Percentiles rank a stretch among this genome's conserved stretches.
Conservation (phyloP, 148 eudicot species). For the Amaranthus hypochondriacus region DNA sequence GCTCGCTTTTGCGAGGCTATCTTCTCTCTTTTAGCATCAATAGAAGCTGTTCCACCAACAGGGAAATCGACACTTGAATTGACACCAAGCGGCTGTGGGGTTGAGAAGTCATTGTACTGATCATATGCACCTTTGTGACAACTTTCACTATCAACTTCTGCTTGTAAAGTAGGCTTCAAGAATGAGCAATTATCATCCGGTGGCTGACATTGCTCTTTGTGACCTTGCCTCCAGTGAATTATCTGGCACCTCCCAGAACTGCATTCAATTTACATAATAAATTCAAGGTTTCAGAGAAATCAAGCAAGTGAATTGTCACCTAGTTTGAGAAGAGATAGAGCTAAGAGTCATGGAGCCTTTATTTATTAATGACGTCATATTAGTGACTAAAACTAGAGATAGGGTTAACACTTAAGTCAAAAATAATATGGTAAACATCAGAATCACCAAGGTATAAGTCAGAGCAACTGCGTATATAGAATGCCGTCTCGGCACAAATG, state of each 20-base stretch:
- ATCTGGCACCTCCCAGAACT: slow-evolving; percentile 98
- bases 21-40: slow-evolving; percentile 31
- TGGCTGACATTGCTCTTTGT: slow-evolving; percentile 87
- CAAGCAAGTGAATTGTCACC: not conserved
- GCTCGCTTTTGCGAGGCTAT: slow-evolving; percentile 41
- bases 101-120: slow-evolving; percentile 22
- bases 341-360: too few species aligned
- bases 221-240: slow-evolving; percentile 92
- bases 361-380: too few species aligned
- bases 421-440: too few species aligned
- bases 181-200: slow-evolving; percentile 35
- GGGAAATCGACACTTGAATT: slow-evolving; percentile 1
- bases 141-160: slow-evolving; percentile 32
- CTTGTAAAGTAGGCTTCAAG: slow-evolving; percentile 30
- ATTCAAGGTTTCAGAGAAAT: slow-evolving; percentile 16
- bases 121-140: slow-evolving; percentile 28
- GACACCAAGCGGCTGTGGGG: too few species aligned
- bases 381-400: too few species aligned
- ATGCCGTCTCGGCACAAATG: too few species aligned
- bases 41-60: slow-evolving; percentile 17
- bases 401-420: too few species aligned
- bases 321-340: not conserved
- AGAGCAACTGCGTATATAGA: too few species aligned
- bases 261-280: slow-evolving; percentile 29
- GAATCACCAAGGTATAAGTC: too few species aligned